Percentiles rank a stretch among this genome's conserved stretches.
Evolutionary conservation across 345 rosid genomes (phyloP).

Genomic region (Eucalyptus erythrocorys): DNA sequence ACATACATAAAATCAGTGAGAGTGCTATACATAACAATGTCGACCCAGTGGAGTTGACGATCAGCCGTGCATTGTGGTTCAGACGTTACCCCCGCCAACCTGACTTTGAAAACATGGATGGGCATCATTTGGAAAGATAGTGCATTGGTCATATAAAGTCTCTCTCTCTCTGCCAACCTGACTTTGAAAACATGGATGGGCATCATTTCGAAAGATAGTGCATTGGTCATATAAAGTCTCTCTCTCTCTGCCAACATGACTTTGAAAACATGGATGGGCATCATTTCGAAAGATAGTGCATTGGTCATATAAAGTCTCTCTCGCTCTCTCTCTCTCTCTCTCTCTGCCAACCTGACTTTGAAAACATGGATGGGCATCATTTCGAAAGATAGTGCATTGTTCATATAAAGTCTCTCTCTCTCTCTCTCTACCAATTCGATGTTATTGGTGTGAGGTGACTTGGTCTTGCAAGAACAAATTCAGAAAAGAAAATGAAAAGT

Average conservation of each 20-base stretch:
- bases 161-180: not conserved
- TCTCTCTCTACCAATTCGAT: not conserved
- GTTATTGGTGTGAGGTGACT: not conserved
- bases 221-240: not conserved
- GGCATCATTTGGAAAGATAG: not conserved
- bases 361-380: not conserved
- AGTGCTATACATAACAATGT: not conserved
- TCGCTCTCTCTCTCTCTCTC: not conserved
- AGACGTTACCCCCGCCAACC: not conserved
- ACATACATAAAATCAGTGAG: not conserved
- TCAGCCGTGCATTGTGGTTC: not conserved
- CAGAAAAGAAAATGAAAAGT: not conserved
- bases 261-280: not conserved
- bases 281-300: not conserved
- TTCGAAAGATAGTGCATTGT: not conserved
- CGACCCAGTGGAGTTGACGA: not conserved
- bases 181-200: not conserved
- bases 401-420: not conserved
- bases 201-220: not conserved
- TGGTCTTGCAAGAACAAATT: not conserved
- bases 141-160: not conserved
- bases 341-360: not conserved
- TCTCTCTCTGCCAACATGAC: not conserved
- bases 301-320: not conserved
- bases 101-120: not conserved